Evolutionary conservation across 2,329 filamentous ascomycete genomes (phyloP), one percentile per base, ranked within the genome.

Genomic region (Emmonsiellopsis sp.): DNA sequence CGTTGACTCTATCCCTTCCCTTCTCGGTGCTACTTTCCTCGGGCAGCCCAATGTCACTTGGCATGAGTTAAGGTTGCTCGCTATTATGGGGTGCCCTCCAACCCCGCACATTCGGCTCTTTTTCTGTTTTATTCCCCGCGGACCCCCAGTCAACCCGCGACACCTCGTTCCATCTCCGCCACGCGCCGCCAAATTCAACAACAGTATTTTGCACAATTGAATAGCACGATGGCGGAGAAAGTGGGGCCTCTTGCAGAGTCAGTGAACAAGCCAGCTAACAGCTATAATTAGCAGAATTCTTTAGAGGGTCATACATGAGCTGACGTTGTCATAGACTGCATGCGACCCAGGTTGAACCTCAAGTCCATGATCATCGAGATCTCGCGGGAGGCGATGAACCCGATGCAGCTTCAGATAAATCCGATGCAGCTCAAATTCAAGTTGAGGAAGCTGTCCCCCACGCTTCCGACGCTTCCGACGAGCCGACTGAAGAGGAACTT

Each of bases 401-500:
- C 8, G 15, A 40, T 3, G n/a, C 30, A 15, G 11, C 20, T 20
- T n/a, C 5, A 31, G n/a, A 8, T 4, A 16, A 32, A 15, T 7
- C 26, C 20, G 41, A 32, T 2, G 40, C 35, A 15, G 41, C 35
- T 15, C 13, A 10, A 42, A 10, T 6, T 30, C 10, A 26, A 11
- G 8, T 20, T 26, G 15, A 51, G 31, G 10, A 51, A 40, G 20
- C 20, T 26, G 20, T 4, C 20, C 5, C 20, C 20, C 15, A 51
- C 8, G n/a, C 10, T 20, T 35, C n/a, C 30, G 2, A 16, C 5
- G 15, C 34, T 3, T 26, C 34, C 5, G 32, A 49, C 48, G 76
- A 79, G 62, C 78, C 79, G 47, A 81, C 68, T 32, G 70, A 77
- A 2, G 69, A 76, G 16, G 79, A 82, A 64, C 73, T 70, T 65